These are phyloP conservation scores for Mortierella sp. DNA, from an alignment of 371 early-diverging fungal species.

Conservation along the genomic window DNA sequence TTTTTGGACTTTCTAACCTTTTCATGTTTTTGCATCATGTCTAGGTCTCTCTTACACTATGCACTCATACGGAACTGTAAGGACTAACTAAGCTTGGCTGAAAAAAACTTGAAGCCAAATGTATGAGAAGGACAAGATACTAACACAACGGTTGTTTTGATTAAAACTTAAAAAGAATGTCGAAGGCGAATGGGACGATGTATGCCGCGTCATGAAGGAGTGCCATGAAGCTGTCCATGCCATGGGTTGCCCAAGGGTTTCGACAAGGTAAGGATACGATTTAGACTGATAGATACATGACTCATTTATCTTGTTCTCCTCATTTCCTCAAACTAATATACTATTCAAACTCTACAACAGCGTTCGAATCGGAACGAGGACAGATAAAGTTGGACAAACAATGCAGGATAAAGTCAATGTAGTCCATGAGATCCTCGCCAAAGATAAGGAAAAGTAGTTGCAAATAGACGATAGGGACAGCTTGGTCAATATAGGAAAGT, in stretches of 20 bases:
- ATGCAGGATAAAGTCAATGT: constrained; percentile 55
- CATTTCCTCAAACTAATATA: not conserved
- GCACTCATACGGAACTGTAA: constrained; percentile 53
- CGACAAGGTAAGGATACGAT: constrained; percentile 41
- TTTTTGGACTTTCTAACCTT: not conserved
- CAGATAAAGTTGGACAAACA: constrained; percentile 52
- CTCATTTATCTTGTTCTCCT: not conserved
- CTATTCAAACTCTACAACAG: constrained; percentile 11
- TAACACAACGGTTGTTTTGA: not conserved
- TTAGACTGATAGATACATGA: not conserved
- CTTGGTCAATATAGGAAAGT: not conserved
- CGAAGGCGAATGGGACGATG: constrained; percentile 56
- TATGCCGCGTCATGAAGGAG: constrained; percentile 54
- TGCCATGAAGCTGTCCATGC: constrained; percentile 57
- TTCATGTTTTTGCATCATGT: not conserved
- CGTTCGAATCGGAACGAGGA: constrained; percentile 56
- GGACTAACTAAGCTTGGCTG: not conserved
- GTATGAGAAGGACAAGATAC: not conserved
- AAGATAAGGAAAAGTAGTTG: constrained; percentile 12
- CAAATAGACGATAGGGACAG: not conserved
- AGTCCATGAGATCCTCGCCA: constrained; percentile 52
- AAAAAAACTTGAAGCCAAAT: not conserved
- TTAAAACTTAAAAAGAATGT: constrained; percentile 26
- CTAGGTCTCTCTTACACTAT: constrained; percentile 36
- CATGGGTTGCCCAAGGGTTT: constrained; percentile 56